Evolutionary conservation across 176 grass and related monocot species (phyloP), one percentile per base, ranked within the genome.

Genomic region (Avena sativa): DNA sequence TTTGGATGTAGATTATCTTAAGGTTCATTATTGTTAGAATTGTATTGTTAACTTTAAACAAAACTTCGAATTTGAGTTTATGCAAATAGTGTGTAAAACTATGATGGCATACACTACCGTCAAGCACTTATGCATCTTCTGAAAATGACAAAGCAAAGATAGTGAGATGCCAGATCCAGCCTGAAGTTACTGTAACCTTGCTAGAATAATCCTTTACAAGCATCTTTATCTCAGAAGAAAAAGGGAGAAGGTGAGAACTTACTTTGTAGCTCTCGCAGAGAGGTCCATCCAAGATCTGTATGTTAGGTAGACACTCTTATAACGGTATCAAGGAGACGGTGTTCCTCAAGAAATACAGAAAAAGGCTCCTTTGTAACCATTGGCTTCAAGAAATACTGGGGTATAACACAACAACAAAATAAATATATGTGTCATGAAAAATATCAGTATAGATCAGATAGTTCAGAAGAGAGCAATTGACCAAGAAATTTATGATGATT

Each of bases 121-220:
- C 48, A 64, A 79, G 61, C 32, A 34, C 32, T 34, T 34, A 34
- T 34, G 32, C 32, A 34, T 34, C 32, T 34, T 34, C 32, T 34
- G 65, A 74, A 89, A 83, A 72, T 52, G 64, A 72, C 25, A 71
- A 83, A 71, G 61, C n/a, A 70, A 83, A 32, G 44, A 63, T 50
- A 79, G 53, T 72, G 55, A 73, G 81, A 84, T 15, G 46, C 26
- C 61, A 60, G 62, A 78, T 78, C 25, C 36, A 78, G 36, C 61
- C 58, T 70, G 23, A 56, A 69, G 44, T 19, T 20, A 26, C 56
- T 83, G 26, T 23, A 78, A 78, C 10, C 76, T 77, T 50, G 70
- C 19, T 38, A 78, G 71, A 89, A 52, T 79, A 19, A 72, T 79
- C 51, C 50, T 19, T 70, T 59, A 58, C 67, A 67, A 69, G 63